phyloP scores from a whole-genome alignment of 805 yeast genomes.

The Myxozyma geophila region DNA sequence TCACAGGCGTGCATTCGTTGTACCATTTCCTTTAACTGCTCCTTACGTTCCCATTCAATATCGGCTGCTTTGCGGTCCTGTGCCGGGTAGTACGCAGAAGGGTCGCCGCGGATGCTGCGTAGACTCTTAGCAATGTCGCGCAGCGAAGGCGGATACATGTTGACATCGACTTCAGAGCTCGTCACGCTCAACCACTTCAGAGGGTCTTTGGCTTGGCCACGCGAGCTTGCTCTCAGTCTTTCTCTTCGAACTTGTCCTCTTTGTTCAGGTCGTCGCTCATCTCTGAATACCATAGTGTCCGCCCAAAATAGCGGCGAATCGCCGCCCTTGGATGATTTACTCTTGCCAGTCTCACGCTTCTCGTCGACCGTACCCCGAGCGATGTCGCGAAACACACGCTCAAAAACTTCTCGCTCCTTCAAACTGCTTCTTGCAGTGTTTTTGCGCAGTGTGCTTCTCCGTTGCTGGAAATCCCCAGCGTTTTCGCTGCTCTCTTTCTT shows the following conservation, averaged over 20 bases:
- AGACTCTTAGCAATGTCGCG: constrained; percentile 20
- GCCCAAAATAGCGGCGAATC: constrained; percentile 2
- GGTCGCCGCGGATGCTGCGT: constrained; percentile 4
- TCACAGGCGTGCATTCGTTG: constrained; percentile 25
- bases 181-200: constrained; percentile 22
- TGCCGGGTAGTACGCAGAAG: not conserved
- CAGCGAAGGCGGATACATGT: constrained; percentile 27
- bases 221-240: not conserved
- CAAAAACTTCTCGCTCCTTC: constrained; percentile 26
- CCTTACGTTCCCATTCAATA: constrained; percentile 26
- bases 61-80: constrained; percentile 3
- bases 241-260: not conserved
- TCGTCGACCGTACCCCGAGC: constrained; percentile 3
- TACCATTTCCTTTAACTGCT: constrained; percentile 7
- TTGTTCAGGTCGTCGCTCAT: not conserved
- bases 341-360: not conserved
- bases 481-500: not conserved
- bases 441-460: constrained; percentile 7
- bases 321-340: not conserved
- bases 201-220: constrained; percentile 12
- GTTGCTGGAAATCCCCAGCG: not conserved
- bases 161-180: constrained; percentile 6
- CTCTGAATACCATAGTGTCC: constrained; percentile 11
- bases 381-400: constrained; percentile 25
- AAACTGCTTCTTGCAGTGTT: constrained; percentile 19